Evolutionary conservation across 139 green algal genomes (phyloP), one percentile per base, ranked within the genome.

Genomic region (Chlamydomonas eustigma): DNA sequence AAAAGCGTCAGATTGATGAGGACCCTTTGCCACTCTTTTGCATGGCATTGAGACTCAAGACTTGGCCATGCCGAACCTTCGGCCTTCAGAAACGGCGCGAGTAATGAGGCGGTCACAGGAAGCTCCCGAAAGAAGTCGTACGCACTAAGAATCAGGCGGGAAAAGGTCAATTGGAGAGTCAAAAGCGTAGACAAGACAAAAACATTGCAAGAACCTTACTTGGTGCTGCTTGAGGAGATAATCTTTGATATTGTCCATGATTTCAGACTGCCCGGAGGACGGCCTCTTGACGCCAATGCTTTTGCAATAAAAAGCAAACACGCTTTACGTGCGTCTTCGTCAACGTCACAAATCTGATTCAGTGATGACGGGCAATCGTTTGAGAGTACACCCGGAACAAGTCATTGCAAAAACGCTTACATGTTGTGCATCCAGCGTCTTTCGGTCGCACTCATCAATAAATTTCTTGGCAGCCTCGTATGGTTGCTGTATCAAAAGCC

Each of bases 91-190:
- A 66, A 76, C 0, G 78, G 69, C n/a, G 64, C 76, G 22, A 89
- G 70, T 63, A 80, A 83, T 76, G 67, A 73, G 1, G 77, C 37
- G 2, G 81, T 78, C 1, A 89, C 68, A 2, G 79, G 79, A 12
- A 83, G 51, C 64, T 89, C 84, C 2, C 75, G 75, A 50, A 86
- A 86, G 51, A 89, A 83, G 30, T 85, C 80, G 0, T 86, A 80
- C 0, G 86, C 32, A 39, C 84, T 89, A 75, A 76, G n/a, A n/a
- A n/a, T n/a, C n/a, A n/a, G n/a, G n/a, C n/a, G n/a, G n/a, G n/a
- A n/a, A n/a, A n/a, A n/a, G n/a, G n/a, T n/a, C n/a, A n/a, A n/a
- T n/a, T n/a, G n/a, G n/a, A n/a, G n/a, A n/a, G n/a, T n/a, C n/a
- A n/a, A n/a, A n/a, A n/a, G n/a, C n/a, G n/a, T n/a, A n/a, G n/a